phyloP scores from a whole-genome alignment of 768 basidiomycete species.

The Boletus reticuloceps region DNA sequence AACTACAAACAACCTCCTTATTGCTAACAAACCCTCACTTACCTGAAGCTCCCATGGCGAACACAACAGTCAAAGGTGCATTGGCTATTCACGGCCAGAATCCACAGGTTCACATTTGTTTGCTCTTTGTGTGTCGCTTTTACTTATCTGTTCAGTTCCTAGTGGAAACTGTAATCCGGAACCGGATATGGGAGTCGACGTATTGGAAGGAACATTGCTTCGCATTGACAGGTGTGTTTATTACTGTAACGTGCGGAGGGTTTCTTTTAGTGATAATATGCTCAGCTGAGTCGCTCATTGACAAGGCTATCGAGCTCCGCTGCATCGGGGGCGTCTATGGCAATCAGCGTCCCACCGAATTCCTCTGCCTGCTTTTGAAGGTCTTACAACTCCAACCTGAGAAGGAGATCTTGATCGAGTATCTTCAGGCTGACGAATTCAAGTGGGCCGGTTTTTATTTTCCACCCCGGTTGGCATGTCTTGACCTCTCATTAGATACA shows the following conservation, averaged over 20 bases:
- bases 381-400: slow-evolving; percentile 96
- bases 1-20: slow-evolving; percentile 15
- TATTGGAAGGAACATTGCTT: slow-evolving; percentile 99
- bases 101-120: slow-evolving; percentile 70
- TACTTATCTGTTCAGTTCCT: slow-evolving; percentile 58
- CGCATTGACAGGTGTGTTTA: slow-evolving; percentile 77
- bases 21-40: neutral
- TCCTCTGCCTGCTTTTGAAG: slow-evolving; percentile 89
- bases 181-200: slow-evolving; percentile 89
- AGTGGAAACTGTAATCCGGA: slow-evolving; percentile 95
- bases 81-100: slow-evolving; percentile 94
- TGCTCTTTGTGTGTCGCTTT: neutral
- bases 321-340: slow-evolving; percentile 92
- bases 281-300: slow-evolving; percentile 88
- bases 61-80: slow-evolving; percentile 87
- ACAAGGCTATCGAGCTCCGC: slow-evolving; percentile 82
- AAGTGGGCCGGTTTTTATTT: slow-evolving; percentile 60
- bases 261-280: neutral
- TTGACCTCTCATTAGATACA: slow-evolving; percentile 56
- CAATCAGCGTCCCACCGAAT: slow-evolving; percentile 93
- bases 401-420: slow-evolving; percentile 95
- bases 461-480: neutral
- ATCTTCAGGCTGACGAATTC: slow-evolving; percentile 95
- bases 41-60: slow-evolving; percentile 62
- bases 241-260: neutral